phyloP scores from a whole-genome alignment of 1,284 basidiomycete species.

The Vanrija humicola region DNA sequence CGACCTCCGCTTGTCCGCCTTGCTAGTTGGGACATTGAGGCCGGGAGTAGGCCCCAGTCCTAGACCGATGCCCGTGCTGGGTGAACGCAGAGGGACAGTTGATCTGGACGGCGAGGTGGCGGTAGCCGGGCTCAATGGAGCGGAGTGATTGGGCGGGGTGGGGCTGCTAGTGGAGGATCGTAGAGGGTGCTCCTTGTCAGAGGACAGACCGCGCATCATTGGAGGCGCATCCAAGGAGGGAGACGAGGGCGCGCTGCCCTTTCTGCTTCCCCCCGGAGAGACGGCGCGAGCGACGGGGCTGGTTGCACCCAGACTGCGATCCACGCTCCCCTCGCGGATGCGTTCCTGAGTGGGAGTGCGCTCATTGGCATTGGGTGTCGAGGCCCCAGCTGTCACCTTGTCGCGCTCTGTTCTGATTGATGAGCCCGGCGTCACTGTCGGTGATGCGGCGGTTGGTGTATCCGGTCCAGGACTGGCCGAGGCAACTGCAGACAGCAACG shows the following conservation, averaged over 20 bases:
- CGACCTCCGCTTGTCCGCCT: conserved; percentile 43
- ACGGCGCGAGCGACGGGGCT: conserved; percentile 2
- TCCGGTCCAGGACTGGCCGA: neutral
- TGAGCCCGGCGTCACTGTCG: neutral
- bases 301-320: neutral
- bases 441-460: neutral
- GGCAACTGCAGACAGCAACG: conserved; percentile 3
- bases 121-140: no score
- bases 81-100: neutral
- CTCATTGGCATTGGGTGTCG: conserved; percentile 10
- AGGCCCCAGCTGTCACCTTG: conserved; percentile 3
- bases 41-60: conserved; percentile 22
- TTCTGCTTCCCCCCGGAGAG: neutral
- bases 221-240: neutral
- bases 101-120: neutral
- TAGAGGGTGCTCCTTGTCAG: neutral
- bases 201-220: neutral
- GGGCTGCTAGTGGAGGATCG: neutral
- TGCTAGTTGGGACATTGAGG: conserved; percentile 38
- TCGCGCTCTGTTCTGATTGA: neutral
- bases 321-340: conserved; percentile 1
- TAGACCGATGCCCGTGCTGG: conserved; percentile 19
- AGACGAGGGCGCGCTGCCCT: conserved; percentile 1
- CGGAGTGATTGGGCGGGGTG: neutral
- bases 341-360: conserved; percentile 1